These are phyloP conservation scores for Globisporangium orthogonon DNA, from an alignment of 352 stramenopile species.

Conservation along the genomic window DNA sequence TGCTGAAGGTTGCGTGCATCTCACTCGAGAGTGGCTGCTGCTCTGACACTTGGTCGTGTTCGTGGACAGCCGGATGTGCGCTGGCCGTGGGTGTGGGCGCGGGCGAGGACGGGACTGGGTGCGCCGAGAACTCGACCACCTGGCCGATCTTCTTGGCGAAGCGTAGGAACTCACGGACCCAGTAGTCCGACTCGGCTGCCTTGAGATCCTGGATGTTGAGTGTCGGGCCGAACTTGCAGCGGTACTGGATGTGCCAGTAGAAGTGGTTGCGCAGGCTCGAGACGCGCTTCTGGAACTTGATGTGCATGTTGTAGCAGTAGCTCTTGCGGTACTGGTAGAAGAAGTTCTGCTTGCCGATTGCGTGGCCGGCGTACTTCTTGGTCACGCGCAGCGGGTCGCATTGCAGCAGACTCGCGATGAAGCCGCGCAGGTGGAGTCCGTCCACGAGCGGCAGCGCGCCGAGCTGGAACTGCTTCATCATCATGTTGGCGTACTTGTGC, in stretches of 20 bases:
- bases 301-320: slow-evolving; percentile 75
- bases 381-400: slow-evolving; percentile 78
- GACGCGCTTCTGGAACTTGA: slow-evolving; percentile 74
- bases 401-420: slow-evolving; percentile 70
- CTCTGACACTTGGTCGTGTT: not conserved
- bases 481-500: slow-evolving; percentile 74
- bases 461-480: slow-evolving; percentile 81
- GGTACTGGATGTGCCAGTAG: slow-evolving; percentile 79
- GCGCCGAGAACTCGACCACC: slow-evolving; percentile 27
- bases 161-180: slow-evolving; percentile 57
- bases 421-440: slow-evolving; percentile 64
- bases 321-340: slow-evolving; percentile 48
- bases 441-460: slow-evolving; percentile 56
- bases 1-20: not conserved
- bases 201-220: slow-evolving; percentile 67
- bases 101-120: slow-evolving; percentile 15
- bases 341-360: slow-evolving; percentile 80
- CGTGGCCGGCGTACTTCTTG: slow-evolving; percentile 72
- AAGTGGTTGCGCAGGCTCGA: slow-evolving; percentile 76
- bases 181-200: slow-evolving; percentile 59
- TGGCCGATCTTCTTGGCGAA: slow-evolving; percentile 66
- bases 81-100: slow-evolving; percentile 4
- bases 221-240: slow-evolving; percentile 50
- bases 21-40: not conserved
- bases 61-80: slow-evolving; percentile 1